phyloP scores from a whole-genome alignment of 805 yeast species.

The Kuraishia borneana region DNA sequence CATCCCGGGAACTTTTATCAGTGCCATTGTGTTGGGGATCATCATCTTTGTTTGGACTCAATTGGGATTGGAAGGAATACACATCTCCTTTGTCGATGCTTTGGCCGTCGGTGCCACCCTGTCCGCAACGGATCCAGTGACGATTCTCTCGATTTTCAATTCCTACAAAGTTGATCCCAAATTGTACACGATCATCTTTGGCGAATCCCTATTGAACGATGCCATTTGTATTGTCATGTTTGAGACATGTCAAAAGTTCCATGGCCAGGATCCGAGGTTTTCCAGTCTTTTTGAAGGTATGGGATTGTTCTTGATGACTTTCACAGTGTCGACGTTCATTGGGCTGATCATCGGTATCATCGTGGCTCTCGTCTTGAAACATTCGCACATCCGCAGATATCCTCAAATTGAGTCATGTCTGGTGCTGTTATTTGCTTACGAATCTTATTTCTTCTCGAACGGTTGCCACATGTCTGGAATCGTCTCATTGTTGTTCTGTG shows the following conservation, averaged over 20 bases:
- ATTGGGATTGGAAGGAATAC: slow-evolving; percentile 79
- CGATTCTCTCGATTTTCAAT: slow-evolving; percentile 90
- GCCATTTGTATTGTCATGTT: slow-evolving; percentile 99
- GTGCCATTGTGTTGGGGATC: slow-evolving; percentile 84
- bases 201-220: slow-evolving; percentile 90
- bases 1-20: slow-evolving; percentile 91
- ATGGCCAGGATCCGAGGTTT: slow-evolving; percentile 69
- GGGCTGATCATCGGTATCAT: slow-evolving; percentile 83
- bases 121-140: slow-evolving; percentile 97
- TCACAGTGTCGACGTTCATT: slow-evolving; percentile 80
- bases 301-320: slow-evolving; percentile 86
- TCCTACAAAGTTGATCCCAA: slow-evolving; percentile 98
- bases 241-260: slow-evolving; percentile 95
- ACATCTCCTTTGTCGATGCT: slow-evolving; percentile 92
- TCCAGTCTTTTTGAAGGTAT: slow-evolving; percentile 86
- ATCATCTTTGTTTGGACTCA: slow-evolving; percentile 85
- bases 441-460: slow-evolving; percentile 92
- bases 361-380: slow-evolving; percentile 83
- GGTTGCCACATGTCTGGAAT: slow-evolving; percentile 99
- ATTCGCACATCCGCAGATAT: slow-evolving; percentile 83
- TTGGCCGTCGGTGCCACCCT: slow-evolving; percentile 95
- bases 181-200: slow-evolving; percentile 91
- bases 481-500: slow-evolving; percentile 88
- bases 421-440: slow-evolving; percentile 84
- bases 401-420: slow-evolving; percentile 97